Evolutionary conservation across 2,329 filamentous ascomycete species (phyloP).

Genomic region (Calonectria montana): DNA sequence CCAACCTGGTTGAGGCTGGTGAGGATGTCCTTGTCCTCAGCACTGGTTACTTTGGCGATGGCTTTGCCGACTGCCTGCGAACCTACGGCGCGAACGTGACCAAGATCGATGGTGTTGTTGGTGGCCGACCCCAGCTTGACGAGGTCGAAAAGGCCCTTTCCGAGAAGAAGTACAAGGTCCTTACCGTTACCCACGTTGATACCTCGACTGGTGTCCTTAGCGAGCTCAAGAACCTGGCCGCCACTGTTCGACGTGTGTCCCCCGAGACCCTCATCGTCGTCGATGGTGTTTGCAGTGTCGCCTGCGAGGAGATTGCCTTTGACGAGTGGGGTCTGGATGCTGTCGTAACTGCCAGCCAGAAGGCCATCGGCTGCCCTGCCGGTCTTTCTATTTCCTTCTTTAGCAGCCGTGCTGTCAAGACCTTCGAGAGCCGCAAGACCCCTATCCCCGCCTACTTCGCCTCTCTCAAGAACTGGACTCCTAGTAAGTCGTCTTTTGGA

Average conservation of each 20-base stretch:
- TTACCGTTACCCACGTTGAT: slow-evolving; percentile 97
- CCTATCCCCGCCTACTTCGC: slow-evolving; percentile 92
- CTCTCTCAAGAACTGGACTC: slow-evolving; percentile 96
- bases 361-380: slow-evolving; percentile 95
- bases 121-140: slow-evolving; percentile 84
- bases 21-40: slow-evolving; percentile 94
- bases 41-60: slow-evolving; percentile 97
- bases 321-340: slow-evolving; percentile 95
- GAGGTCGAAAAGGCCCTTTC: slow-evolving; percentile 90
- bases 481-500: slow-evolving; percentile 67
- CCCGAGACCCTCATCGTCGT: slow-evolving; percentile 93
- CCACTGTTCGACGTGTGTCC: slow-evolving; percentile 86
- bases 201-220: slow-evolving; percentile 96
- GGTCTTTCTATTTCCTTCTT: slow-evolving; percentile 95
- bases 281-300: slow-evolving; percentile 97
- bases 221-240: slow-evolving; percentile 85
- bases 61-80: slow-evolving; percentile 90
- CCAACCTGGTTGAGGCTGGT: slow-evolving; percentile 89
- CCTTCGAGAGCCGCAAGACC: slow-evolving; percentile 82
- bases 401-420: slow-evolving; percentile 86
- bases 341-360: slow-evolving; percentile 94
- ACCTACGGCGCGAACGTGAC: slow-evolving; percentile 92
- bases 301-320: slow-evolving; percentile 94
- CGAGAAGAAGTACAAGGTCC: slow-evolving; percentile 91
- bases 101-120: slow-evolving; percentile 89